These are phyloP conservation scores for Rhynchospora breviuscula DNA, from an alignment of 176 grass and related monocot genomes.

Conservation along the genomic window DNA sequence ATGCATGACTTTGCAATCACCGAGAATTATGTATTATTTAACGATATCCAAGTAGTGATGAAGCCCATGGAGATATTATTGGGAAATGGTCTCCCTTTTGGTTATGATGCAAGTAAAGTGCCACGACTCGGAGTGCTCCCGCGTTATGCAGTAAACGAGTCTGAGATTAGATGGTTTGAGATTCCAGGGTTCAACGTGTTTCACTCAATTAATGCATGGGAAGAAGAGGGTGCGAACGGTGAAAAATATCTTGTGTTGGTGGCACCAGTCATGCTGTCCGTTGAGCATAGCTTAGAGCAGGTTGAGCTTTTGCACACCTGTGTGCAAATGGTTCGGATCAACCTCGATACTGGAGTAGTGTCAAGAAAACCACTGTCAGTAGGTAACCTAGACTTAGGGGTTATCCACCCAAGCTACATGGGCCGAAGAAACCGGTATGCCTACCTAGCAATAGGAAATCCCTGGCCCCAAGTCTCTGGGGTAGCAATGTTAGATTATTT, in stretches of 20 bases:
- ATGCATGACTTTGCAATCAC: conserved; percentile 83
- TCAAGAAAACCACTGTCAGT: conserved; percentile 57
- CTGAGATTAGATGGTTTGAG: too few species aligned
- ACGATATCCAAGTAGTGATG: conserved; percentile 77
- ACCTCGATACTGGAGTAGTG: conserved; percentile 45
- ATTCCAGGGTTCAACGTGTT: too few species aligned
- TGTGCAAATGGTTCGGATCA: conserved; percentile 70
- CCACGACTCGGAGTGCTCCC: too few species aligned
- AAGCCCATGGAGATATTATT: conserved; percentile 25
- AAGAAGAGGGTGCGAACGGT: too few species aligned
- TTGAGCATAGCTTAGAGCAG: conserved; percentile 61
- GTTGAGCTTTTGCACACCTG: conserved; percentile 56
- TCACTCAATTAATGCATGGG: too few species aligned
- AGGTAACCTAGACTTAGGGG: conserved; percentile 60
- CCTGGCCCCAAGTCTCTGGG: conserved; percentile 48
- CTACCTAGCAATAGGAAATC: conserved; percentile 59
- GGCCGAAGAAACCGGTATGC: conserved; percentile 69
- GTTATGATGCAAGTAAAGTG: too few species aligned
- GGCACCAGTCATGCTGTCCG: conserved; percentile 65
- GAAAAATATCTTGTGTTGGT: conserved; percentile 31
- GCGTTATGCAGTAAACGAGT: too few species aligned
- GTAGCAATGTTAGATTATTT: too few species aligned
- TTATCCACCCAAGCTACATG: conserved; percentile 56
- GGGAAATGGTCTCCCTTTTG: too few species aligned
- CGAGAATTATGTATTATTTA: conserved; percentile 52